Evolutionary conservation across 2,329 filamentous ascomycete genomes (phyloP).

Genomic region (Phialophora macrospora): DNA sequence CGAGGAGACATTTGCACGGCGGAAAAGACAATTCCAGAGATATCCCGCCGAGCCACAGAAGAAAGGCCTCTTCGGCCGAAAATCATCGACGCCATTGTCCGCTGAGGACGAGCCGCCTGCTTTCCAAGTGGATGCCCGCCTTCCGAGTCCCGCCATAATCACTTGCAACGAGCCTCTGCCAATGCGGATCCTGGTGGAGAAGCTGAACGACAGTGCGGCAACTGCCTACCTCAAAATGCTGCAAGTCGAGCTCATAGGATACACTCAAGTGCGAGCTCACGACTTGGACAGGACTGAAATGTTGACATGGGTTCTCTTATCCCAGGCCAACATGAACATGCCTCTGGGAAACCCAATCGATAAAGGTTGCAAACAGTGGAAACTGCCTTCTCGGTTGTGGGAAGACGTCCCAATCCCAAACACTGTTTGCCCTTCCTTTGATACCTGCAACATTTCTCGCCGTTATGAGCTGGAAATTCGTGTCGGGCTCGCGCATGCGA

Average conservation of each 20-base stretch:
- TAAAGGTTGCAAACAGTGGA: constrained; percentile 68
- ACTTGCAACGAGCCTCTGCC: constrained; percentile 89
- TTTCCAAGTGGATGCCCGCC: constrained; percentile 78
- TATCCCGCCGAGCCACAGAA: constrained; percentile 53
- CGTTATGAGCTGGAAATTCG: constrained; percentile 83
- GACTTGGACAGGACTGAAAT: constrained; percentile 72
- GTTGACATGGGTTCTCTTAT: constrained; percentile 76
- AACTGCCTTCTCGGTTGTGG: constrained; percentile 73
- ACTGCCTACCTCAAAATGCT: constrained; percentile 76
- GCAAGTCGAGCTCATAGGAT: constrained; percentile 79
- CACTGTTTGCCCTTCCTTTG: constrained; percentile 83
- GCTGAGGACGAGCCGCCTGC: constrained; percentile 52
- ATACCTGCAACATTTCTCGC: constrained; percentile 83
- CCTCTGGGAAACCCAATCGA: constrained; percentile 66
- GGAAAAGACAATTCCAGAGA: constrained; percentile 65
- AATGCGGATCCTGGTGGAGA: constrained; percentile 77
- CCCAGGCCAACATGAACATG: constrained; percentile 71
- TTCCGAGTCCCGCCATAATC: constrained; percentile 85
- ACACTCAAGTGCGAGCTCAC: constrained; percentile 78
- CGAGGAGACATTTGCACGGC: constrained; percentile 82
- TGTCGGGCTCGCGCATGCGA: constrained; percentile 76
- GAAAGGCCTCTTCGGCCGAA: constrained; percentile 63
- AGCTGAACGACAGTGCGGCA: constrained; percentile 70
- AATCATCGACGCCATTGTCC: constrained; percentile 38
- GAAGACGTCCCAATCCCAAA: constrained; percentile 73